Conservation (phyloP, 345 rosid genomes). For the Kernera saxatilis region DNA sequence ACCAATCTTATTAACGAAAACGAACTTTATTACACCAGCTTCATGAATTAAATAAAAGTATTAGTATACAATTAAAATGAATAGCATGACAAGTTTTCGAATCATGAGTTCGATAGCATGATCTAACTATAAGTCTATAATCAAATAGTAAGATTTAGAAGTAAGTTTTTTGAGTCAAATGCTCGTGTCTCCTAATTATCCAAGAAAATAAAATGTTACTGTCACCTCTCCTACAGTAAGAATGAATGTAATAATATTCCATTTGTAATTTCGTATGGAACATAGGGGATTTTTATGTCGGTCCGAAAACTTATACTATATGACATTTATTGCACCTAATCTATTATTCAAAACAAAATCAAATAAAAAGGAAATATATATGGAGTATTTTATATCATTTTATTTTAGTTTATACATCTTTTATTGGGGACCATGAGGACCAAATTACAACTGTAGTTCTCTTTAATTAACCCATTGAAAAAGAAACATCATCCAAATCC, state of each 20-base stretch:
- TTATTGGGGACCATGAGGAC: conserved; percentile 10
- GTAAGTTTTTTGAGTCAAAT: background rate
- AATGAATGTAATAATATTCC: background rate
- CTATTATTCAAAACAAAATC: background rate
- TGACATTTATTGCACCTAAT: background rate
- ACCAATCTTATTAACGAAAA: background rate
- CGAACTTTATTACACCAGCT: too few species aligned
- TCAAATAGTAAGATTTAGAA: background rate
- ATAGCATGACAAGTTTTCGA: background rate
- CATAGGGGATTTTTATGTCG: background rate
- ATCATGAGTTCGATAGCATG: background rate
- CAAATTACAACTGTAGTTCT: conserved; percentile 16
- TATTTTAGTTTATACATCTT: background rate
- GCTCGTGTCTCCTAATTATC: background rate
- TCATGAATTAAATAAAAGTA: too few species aligned
- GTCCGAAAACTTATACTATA: background rate
- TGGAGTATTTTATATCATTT: background rate
- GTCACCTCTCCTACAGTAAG: background rate
- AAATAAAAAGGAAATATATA: background rate
- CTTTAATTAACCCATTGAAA: background rate
- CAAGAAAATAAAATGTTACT: background rate
- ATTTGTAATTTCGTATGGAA: too few species aligned
- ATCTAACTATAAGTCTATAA: background rate
- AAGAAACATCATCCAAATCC: background rate
- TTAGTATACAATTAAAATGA: too few species aligned